Base-by-base conservation (phyloP, 306 rosid species). In the Amphicarpaea edgeworthii region DNA sequence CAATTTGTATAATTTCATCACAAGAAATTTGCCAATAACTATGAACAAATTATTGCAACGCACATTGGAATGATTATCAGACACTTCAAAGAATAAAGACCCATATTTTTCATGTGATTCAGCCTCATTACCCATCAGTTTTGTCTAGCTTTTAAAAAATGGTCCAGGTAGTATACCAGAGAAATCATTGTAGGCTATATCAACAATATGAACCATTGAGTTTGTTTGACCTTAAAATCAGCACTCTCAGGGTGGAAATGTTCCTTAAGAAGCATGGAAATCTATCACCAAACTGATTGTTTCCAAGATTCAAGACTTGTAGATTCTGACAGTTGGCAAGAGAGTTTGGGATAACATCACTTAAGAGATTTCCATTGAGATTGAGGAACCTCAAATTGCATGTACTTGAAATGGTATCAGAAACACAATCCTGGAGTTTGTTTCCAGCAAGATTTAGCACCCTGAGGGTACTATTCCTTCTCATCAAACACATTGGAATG, bases 101-200 rank as follows among this genome's bases (percentile, higher is more conserved):
- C 74, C 79, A 19, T 10, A n/a, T 24, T 49, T 55, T 3, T 32
- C 58, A 7, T 17, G 62, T 12, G 67, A 16, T 58, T 42, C 59
- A 41, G 75, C 26, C 20, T 49, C 75, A 7, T 49, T 41, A 32
- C 7, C 20, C 38, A 34, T n/a, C 83, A 88, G 72, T 55, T 73
- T 73, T 16, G 17, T n/a, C 89, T 78, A 85, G 0, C 64, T 63
- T 37, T 0, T 42, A 57, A 85, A 38, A 59, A 16, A 12, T 60
- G 9, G 1, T 46, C 62, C 21, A 8, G 77, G 80, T 63, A 86
- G 9, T 49, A 23, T n/a, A 9, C 83, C 88, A 2, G 6, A 66
- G 15, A 85, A 85, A 64, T 64, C 77, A 72, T 86, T 88, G 41
- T 23, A 20, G 49, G 83, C 68, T 10, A 79, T 21, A 55, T 79